phyloP scores from a whole-genome alignment of 2,329 filamentous ascomycete genomes.

The Colletotrichum ledebouriae region DNA sequence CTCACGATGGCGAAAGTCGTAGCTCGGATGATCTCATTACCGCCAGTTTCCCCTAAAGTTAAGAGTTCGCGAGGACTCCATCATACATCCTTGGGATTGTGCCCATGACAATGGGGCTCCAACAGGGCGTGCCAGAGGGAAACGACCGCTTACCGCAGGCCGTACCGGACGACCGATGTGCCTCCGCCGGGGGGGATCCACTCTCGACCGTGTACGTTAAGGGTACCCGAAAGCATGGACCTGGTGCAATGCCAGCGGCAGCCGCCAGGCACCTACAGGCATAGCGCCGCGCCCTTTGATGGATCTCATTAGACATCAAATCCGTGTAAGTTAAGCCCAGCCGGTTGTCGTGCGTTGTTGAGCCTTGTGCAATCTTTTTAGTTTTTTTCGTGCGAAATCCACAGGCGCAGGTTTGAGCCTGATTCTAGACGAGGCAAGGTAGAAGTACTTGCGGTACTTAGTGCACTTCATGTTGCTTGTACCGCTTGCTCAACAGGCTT shows the following conservation, averaged over 20 bases:
- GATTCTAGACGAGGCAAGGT: slow-evolving; percentile 15
- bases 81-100: slow-evolving; percentile 33
- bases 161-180: slow-evolving; percentile 41
- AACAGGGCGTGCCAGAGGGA: slow-evolving; percentile 32
- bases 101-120: slow-evolving; percentile 30
- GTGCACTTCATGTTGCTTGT: background rate
- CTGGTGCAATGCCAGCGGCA: slow-evolving; percentile 33
- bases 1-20: slow-evolving; percentile 34
- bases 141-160: slow-evolving; percentile 40
- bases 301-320: slow-evolving; percentile 44
- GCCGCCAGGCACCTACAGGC: slow-evolving; percentile 42
- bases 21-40: slow-evolving; percentile 41
- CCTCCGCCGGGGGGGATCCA: slow-evolving; percentile 35
- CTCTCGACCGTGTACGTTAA: slow-evolving; percentile 43
- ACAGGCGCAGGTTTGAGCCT: slow-evolving; percentile 20
- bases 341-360: slow-evolving; percentile 39
- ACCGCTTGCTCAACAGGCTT: slow-evolving; percentile 23
- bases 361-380: slow-evolving; percentile 26
- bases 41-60: slow-evolving; percentile 42
- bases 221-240: slow-evolving; percentile 42
- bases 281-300: slow-evolving; percentile 42
- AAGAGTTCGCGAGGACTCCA: slow-evolving; percentile 42
- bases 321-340: slow-evolving; percentile 43
- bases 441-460: slow-evolving; percentile 36
- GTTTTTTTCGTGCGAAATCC: slow-evolving; percentile 37